phyloP scores from a whole-genome alignment of 1,139 yeast genomes.

The Yamadazyma dushanensis region DNA sequence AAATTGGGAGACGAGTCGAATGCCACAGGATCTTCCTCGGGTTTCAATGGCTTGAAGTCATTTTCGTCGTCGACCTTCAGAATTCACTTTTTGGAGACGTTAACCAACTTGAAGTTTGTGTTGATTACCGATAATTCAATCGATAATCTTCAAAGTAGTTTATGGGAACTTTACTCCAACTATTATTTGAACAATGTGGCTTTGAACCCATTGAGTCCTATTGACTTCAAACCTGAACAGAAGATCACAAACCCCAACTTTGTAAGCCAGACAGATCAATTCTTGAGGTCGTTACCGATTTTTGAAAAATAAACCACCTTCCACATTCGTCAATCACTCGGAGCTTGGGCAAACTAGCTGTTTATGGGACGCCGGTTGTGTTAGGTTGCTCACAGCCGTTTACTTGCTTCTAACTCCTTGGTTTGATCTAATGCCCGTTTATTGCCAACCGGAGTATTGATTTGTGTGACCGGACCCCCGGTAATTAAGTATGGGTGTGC shows the following conservation, averaged over 20 bases:
- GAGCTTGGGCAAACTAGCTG: not conserved
- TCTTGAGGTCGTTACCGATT: slow-evolving; percentile 28
- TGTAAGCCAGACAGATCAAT: slow-evolving; percentile 44
- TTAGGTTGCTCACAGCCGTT: not conserved
- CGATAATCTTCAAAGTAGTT: slow-evolving; percentile 58
- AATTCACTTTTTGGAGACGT: slow-evolving; percentile 78
- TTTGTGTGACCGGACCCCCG: slow-evolving; percentile 8
- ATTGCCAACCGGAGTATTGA: not conserved
- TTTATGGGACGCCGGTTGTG: not conserved
- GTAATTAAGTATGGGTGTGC: slow-evolving; percentile 11
- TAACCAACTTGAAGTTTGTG: slow-evolving; percentile 75
- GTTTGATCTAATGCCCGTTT: not conserved
- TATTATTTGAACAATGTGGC: slow-evolving; percentile 70
- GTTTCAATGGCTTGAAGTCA: slow-evolving; percentile 54
- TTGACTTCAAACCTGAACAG: slow-evolving; percentile 46
- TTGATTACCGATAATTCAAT: slow-evolving; percentile 67
- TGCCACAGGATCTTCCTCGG: slow-evolving; percentile 2
- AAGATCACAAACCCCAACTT: slow-evolving; percentile 45
- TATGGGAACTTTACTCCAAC: slow-evolving; percentile 67
- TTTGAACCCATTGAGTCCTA: slow-evolving; percentile 58
- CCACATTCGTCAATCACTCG: not conserved
- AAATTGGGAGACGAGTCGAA: slow-evolving; percentile 48
- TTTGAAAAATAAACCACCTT: slow-evolving; percentile 12
- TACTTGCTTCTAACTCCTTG: slow-evolving; percentile 1
- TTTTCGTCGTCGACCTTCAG: slow-evolving; percentile 74